Evolutionary conservation across 495 filamentous ascomycete genomes (phyloP), one percentile per base, ranked within the genome.

Genomic region (Lophiotrema nucula): DNA sequence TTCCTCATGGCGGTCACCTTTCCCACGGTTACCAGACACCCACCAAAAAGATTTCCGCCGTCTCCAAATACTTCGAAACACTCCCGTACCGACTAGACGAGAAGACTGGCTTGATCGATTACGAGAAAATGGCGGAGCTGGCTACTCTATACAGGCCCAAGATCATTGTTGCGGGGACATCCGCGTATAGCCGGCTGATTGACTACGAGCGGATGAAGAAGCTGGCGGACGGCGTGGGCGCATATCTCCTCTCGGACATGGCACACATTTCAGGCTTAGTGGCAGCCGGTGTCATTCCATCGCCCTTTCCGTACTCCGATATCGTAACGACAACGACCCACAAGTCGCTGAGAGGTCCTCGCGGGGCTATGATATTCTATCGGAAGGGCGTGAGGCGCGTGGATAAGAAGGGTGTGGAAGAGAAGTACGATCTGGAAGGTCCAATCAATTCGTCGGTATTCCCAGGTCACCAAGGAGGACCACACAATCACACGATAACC

Each of bases 291-390:
- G 92, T 95, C 69, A 96, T 97, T 66, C 90, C 92, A 58, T 89
- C 89, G 50, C 95, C 95, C 24, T 99, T 99, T 79, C 79, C 85
- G 62, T 81, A 96, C 67, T 91, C 92, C 56, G 95, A 97, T 73
- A 88, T 99, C 52, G 95, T 99, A 54, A 99, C 95, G 59, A 99
- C 95, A 53, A 99, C 95, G 55, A 99, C 95, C 46, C 95, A 99
- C 85, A 99, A 99, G 84, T 96, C 92, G 47, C 88, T 99, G 67
- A 90, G 95, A 79, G 95, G 95, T 49, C 95, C 95, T 51, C 88
- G 95, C 76, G 95, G 95, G 71, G 95, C 95, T 70, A 99, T 99
- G 95, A 99, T 99, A 77, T 99, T 99, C 83, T 99, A 90, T 84
- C 89, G 95, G 69, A 95, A 92, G 77, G 95, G 95, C 68, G 88